Evolutionary conservation across 2,329 filamentous ascomycete genomes (phyloP).

Genomic region (Nigrospora osmanthi): DNA sequence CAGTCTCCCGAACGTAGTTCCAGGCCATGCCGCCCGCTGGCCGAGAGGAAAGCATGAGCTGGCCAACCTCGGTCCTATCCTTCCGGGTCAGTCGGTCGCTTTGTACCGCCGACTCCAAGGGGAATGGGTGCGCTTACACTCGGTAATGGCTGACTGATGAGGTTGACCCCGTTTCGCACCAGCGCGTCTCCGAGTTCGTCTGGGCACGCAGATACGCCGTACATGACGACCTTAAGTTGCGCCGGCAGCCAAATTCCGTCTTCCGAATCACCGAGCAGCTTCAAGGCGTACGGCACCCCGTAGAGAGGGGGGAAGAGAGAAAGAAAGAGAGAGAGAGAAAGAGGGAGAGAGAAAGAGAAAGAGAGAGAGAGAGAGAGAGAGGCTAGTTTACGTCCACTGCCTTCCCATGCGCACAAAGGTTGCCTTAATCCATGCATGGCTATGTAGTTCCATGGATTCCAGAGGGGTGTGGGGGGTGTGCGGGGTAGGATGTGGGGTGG

Average conservation of each 20-base stretch:
- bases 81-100: neutral
- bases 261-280: constrained; percentile 51
- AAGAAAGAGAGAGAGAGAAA: no score
- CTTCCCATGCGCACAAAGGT: no score
- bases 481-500: no score
- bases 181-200: constrained; percentile 49
- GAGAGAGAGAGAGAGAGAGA: no score
- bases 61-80: constrained; percentile 46
- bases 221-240: constrained; percentile 42
- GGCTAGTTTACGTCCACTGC: no score
- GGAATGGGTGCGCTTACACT: constrained; percentile 26
- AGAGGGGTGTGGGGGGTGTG: no score
- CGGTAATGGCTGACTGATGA: constrained; percentile 50
- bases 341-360: no score
- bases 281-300: constrained; percentile 56
- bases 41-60: constrained; percentile 53
- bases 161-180: constrained; percentile 42
- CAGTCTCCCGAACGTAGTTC: constrained; percentile 49
- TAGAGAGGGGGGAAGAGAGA: no score
- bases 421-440: no score
- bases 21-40: constrained; percentile 45
- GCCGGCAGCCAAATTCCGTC: constrained; percentile 40
- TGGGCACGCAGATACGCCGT: constrained; percentile 49
- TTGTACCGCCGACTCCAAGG: no score
- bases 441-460: no score